A percentile compares a stretch with the other conserved stretches of the same genome.
These are phyloP conservation scores for Meripilus lineatus DNA, from an alignment of 1,284 basidiomycete species.

Conservation along the genomic window DNA sequence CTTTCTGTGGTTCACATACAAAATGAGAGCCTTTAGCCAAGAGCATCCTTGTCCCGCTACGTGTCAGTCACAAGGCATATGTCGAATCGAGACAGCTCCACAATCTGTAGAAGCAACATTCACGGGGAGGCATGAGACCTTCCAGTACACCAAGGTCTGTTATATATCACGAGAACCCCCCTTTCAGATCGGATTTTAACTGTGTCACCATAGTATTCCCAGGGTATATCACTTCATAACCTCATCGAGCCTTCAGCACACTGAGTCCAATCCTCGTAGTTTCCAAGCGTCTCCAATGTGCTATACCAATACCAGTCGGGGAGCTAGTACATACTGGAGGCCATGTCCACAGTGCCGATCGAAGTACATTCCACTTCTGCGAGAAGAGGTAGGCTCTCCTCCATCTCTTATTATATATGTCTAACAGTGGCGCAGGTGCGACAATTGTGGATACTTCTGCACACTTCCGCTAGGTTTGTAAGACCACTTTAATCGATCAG, in stretches of 20 bases:
- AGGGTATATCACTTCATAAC: conserved; percentile 24
- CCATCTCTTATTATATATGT: background rate
- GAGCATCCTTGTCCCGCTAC: conserved; percentile 40
- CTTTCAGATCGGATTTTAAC: too few species aligned
- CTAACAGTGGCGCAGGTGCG: conserved; percentile 35
- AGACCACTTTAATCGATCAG: background rate
- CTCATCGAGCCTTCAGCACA: background rate
- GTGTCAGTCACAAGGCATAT: conserved; percentile 45
- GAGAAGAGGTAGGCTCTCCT: conserved; percentile 33
- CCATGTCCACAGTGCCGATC: conserved; percentile 43
- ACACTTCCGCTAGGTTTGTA: conserved; percentile 52
- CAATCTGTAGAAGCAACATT: conserved; percentile 56
- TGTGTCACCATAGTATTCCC: conserved; percentile 20
- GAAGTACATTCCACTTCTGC: conserved; percentile 34
- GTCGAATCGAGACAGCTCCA: conserved; percentile 52
- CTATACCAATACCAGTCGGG: conserved; percentile 40
- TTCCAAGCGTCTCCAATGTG: conserved; percentile 44
- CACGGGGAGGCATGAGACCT: conserved; percentile 39
- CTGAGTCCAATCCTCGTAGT: conserved; percentile 24
- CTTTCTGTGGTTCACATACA: background rate
- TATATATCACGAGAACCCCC: background rate
- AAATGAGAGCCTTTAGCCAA: conserved; percentile 29
- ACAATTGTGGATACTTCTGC: conserved; percentile 54
- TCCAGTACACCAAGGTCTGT: conserved; percentile 45
- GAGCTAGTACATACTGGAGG: conserved; percentile 36